Base-by-base conservation (phyloP, 306 rosid species). In the Cucumis sativus region DNA sequence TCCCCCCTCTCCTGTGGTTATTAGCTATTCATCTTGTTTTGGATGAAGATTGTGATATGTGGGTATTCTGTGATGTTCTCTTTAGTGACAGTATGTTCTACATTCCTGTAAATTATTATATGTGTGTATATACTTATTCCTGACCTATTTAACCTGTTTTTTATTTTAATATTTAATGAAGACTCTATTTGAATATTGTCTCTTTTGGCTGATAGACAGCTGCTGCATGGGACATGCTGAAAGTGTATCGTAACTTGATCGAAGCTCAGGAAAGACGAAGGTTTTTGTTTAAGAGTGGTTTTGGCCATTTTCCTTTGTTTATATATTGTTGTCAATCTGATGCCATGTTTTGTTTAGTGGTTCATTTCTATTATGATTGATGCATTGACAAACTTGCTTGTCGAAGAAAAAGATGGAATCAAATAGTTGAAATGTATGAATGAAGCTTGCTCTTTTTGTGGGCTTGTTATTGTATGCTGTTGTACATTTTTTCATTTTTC, bases 171-270 rank as follows among this genome's bases (percentile, higher is more conserved):
- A 49, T 17, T 72, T 51, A 28, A 9, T 17, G 61, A 4, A 49
- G 17, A 28, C 54, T 52, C 54, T 52, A 30, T 76, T 76, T 61
- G 60, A 17, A 63, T 62, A 8, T 25, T 67, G 33, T 75, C 66
- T 51, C 20, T 72, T 83, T 76, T 65, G 66, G 61, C 21, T 56
- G 70, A 41, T 47, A 95, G 99, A 90, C 86, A 77, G 92, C 96
- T 79, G 90, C 87, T 86, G 93, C 99, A 58, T 92, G 97, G 99
- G 97, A 95, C 90, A 95, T 95, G 99, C 89, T 87, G 76, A 92
- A 76, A 84, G 83, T 95, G 77, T 95, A 95, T 76, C 78, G 90
- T 79, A 83, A 70, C 80, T 92, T 92, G 73, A 76, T 95, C 80
- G 97, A 92, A 76, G 86, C 97, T 79, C 90, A 90, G 80, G 97